These are phyloP conservation scores for Pseudogymnoascus sp. DNA, from an alignment of 2,329 filamentous ascomycete genomes.

Conservation along the genomic window DNA sequence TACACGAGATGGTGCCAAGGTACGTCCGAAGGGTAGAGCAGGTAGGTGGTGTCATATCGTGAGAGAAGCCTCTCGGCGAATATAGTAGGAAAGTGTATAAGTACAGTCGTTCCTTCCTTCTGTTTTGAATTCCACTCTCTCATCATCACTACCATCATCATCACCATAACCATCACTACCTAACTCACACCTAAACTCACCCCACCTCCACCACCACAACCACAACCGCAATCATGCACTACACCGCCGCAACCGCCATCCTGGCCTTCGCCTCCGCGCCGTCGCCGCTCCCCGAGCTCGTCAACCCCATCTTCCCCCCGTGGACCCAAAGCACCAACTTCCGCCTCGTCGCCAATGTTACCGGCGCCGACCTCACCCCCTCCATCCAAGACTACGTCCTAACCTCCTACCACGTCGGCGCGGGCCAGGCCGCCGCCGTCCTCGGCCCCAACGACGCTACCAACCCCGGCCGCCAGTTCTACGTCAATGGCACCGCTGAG, in stretches of 20 bases:
- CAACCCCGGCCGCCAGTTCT: slow-evolving; percentile 35
- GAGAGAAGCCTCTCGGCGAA: neutral
- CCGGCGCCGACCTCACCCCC: slow-evolving; percentile 35
- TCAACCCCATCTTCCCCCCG: slow-evolving; percentile 17
- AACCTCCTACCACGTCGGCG: slow-evolving; percentile 38
- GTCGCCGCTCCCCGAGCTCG: slow-evolving; percentile 6
- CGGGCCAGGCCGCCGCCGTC: slow-evolving; percentile 35
- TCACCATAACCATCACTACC: neutral
- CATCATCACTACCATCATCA: neutral
- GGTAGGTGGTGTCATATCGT: neutral
- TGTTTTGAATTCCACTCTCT: neutral
- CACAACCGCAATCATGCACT: neutral
- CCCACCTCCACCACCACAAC: neutral
- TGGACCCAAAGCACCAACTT: slow-evolving; percentile 25
- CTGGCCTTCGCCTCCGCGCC: slow-evolving; percentile 17
- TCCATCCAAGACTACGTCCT: slow-evolving; percentile 37
- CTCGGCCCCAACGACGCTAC: slow-evolving; percentile 23
- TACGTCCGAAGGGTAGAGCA: neutral
- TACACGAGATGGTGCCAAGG: neutral
- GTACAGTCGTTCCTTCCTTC: neutral
- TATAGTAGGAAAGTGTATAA: neutral
- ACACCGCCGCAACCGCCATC: slow-evolving; percentile 12
- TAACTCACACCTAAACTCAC: neutral
- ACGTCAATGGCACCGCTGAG: slow-evolving; percentile 42
- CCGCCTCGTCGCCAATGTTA: slow-evolving; percentile 40